Evolutionary conservation across 108 stramenopile species (phyloP), one percentile per base, ranked within the genome.

Genomic region (Licmophora abbreviata): DNA sequence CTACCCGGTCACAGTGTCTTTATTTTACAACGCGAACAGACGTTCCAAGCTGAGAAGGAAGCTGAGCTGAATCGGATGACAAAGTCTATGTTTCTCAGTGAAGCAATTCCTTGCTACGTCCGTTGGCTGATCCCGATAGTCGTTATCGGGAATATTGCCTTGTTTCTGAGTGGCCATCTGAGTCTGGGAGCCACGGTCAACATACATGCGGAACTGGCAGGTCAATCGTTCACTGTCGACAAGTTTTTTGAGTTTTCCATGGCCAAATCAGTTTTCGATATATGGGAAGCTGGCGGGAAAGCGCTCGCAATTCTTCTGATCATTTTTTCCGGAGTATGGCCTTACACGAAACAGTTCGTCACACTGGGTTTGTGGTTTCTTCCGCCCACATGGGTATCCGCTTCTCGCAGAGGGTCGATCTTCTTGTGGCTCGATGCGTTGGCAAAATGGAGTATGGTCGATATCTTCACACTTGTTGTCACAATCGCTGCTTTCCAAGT

Each of bases 281-380:
- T 78, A 36, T 76, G 74, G 74, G 33, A 58, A 14, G 80, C 82
- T 11, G 87, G 87, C 6, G 83, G 80, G 11, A 63, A 71, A 24
- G 65, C 55, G 7, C 52, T 89, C 22, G 83, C 83, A 0, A 65
- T 83, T 20, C 36, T 89, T 24, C 81, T 89, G 12, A 49, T 82
- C 0, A 58, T 89, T 8, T 83, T 89, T 57, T 68, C 73, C 36
- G 82, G 88, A 8, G 67, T 83, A 15, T 90, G 88, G 88, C 88
- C 88, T 20, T 90, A 90, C 64, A 72, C 79, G 11, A 90, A 90
- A 36, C 79, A 69, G 42, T 29, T 83, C 12, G 48, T 75, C 11
- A 76, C 74, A 44, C 47, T 90, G 1, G 52, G 64, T 18, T 32
- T 83, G 23, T 90, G 88, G 88, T 83, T 90, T 41, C 32, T 65